A percentile compares a stretch with the other conserved stretches of the same genome.
phyloP scores from a whole-genome alignment of 176 grass and related monocot genomes.

The Carex kokanica region DNA sequence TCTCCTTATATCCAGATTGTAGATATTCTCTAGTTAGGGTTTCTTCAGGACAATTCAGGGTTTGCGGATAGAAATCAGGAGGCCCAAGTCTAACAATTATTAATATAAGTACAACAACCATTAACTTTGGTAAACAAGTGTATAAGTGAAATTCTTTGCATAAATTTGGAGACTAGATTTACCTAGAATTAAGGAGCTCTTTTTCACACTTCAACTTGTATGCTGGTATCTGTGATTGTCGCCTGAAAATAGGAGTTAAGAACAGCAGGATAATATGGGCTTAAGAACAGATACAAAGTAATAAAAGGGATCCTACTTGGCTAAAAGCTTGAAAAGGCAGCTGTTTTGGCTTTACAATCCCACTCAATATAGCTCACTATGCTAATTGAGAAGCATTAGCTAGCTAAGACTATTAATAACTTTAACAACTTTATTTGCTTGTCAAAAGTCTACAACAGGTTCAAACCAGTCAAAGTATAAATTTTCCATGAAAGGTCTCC shows the following conservation, averaged over 20 bases:
- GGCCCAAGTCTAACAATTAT: conserved; percentile 71
- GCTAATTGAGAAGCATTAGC: background rate
- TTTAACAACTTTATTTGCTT: background rate
- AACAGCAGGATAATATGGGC: background rate
- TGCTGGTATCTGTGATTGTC: conserved; percentile 70
- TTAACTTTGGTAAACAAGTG: conserved; percentile 20
- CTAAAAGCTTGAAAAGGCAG: background rate
- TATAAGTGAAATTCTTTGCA: conserved; percentile 9
- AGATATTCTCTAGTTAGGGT: conserved; percentile 96
- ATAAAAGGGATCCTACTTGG: background rate
- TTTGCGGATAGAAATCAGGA: conserved; percentile 95
- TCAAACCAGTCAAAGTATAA: background rate
- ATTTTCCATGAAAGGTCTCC: background rate
- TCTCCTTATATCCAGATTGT: conserved; percentile 92
- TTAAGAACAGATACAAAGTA: conserved; percentile 8
- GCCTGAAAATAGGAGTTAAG: conserved; percentile 52
- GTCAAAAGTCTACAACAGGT: background rate
- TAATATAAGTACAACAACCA: background rate
- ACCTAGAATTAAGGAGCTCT: conserved; percentile 84
- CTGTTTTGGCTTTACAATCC: background rate
- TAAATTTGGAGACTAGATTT: conserved; percentile 24
- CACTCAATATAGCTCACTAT: background rate
- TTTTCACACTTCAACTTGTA: conserved; percentile 96
- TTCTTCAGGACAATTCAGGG: conserved; percentile 91
- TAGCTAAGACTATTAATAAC: background rate